These are phyloP conservation scores for Cutaneotrichosporon cavernicola DNA, from an alignment of 1,284 basidiomycete genomes.

Conservation along the genomic window DNA sequence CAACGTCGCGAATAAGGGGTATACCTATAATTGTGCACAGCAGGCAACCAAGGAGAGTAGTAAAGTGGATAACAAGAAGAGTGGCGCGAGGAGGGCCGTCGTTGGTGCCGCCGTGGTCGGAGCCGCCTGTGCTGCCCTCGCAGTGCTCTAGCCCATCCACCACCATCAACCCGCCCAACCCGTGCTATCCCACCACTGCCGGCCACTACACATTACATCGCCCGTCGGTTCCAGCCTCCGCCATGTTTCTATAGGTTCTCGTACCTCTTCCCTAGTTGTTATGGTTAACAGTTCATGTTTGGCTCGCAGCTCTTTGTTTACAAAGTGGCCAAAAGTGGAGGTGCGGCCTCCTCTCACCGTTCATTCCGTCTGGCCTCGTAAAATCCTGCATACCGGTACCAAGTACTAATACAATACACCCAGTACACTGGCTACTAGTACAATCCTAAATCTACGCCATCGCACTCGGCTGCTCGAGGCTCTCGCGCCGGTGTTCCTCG, in stretches of 20 bases:
- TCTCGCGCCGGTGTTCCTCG: constrained; percentile 37
- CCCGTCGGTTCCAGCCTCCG: no score
- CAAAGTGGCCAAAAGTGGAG: no score
- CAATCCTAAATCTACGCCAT: background rate
- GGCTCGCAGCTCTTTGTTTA: background rate
- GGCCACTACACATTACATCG: no score
- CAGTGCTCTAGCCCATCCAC: background rate
- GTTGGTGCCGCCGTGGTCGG: background rate
- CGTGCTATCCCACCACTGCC: no score
- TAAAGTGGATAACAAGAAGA: background rate
- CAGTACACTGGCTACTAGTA: background rate
- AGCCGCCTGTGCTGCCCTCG: background rate
- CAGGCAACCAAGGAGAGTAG: background rate
- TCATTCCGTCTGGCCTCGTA: background rate
- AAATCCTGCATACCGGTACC: background rate
- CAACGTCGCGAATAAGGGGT: background rate
- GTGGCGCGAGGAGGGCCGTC: background rate
- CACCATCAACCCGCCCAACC: no score
- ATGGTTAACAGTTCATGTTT: background rate
- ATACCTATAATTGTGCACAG: background rate
- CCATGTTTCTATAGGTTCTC: no score
- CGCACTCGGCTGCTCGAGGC: constrained; percentile 21
- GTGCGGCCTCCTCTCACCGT: no score
- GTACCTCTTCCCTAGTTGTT: no score
- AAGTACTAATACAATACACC: background rate